A percentile compares a stretch with the other conserved stretches of the same genome.
These are phyloP conservation scores for Torulaspora maleeae DNA, from an alignment of 805 yeast genomes.

Conservation along the genomic window DNA sequence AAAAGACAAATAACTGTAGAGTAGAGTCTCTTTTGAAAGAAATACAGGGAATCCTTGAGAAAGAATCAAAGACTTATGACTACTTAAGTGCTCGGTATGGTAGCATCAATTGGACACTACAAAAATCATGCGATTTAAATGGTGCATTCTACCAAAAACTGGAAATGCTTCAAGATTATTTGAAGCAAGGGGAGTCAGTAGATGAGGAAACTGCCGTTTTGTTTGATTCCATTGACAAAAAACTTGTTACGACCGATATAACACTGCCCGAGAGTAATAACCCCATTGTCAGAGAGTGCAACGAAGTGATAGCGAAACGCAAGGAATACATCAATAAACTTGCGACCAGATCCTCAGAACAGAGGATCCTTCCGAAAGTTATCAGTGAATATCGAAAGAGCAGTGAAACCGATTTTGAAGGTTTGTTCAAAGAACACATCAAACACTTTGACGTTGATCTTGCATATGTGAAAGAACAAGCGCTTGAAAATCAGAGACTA, in stretches of 20 bases:
- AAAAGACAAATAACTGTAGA: constrained; percentile 44
- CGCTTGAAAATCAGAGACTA: constrained; percentile 37
- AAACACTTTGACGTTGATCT: constrained; percentile 48
- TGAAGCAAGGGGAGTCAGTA: constrained; percentile 55
- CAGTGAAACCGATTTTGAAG: constrained; percentile 37
- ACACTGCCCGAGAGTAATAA: constrained; percentile 31
- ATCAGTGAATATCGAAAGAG: constrained; percentile 43
- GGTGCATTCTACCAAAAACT: constrained; percentile 38
- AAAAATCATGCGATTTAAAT: constrained; percentile 44
- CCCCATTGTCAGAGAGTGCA: constrained; percentile 35
- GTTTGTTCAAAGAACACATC: constrained; percentile 42
- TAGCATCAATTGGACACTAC: constrained; percentile 49
- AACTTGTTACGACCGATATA: constrained; percentile 40
- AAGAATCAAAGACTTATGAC: constrained; percentile 55
- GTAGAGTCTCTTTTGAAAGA: constrained; percentile 43
- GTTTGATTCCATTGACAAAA: constrained; percentile 45
- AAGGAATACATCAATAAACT: constrained; percentile 37
- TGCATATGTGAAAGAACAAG: constrained; percentile 42
- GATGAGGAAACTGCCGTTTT: constrained; percentile 50
- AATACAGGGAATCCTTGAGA: constrained; percentile 42
- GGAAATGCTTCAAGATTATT: constrained; percentile 43
- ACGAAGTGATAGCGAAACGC: constrained; percentile 35
- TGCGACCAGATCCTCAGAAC: constrained; percentile 43
- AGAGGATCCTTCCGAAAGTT: constrained; percentile 49
- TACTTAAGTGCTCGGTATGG: constrained; percentile 50